These are phyloP conservation scores for Knufia petricola DNA, from an alignment of 2,329 filamentous ascomycete species.

Conservation along the genomic window DNA sequence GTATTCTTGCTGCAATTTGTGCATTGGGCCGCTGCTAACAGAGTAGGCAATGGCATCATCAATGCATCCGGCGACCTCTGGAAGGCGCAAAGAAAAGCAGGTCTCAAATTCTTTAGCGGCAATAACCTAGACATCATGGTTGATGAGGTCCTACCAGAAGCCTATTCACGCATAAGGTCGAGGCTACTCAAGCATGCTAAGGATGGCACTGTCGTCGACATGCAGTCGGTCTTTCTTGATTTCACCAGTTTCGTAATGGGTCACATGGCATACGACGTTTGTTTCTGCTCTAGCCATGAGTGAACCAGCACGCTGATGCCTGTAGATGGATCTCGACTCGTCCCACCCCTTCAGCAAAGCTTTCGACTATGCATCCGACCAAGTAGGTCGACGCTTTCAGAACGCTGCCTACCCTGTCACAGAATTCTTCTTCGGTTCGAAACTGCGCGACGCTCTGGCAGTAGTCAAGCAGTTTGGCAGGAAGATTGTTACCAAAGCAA, in stretches of 20 bases:
- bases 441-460: constrained; percentile 41
- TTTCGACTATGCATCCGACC: constrained; percentile 54
- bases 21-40: not conserved
- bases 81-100: constrained; percentile 54
- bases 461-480: constrained; percentile 48
- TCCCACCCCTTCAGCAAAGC: constrained; percentile 50
- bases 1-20: constrained; percentile 25
- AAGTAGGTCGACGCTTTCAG: constrained; percentile 53
- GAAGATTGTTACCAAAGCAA: constrained; percentile 48
- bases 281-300: constrained; percentile 10
- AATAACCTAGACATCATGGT: constrained; percentile 50
- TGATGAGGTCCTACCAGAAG: constrained; percentile 47
- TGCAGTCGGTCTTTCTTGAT: constrained; percentile 53
- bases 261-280: constrained; percentile 55
- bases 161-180: constrained; percentile 35
- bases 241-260: constrained; percentile 58
- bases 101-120: constrained; percentile 47
- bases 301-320: constrained; percentile 6
- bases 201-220: constrained; percentile 36
- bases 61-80: constrained; percentile 57
- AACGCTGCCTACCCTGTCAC: constrained; percentile 55
- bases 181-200: constrained; percentile 29
- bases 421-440: constrained; percentile 43
- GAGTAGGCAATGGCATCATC: constrained; percentile 53
- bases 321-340: constrained; percentile 55